Evolutionary conservation across 176 grass and related monocot species (phyloP).

Genomic region (Tillandsia fasciculata): DNA sequence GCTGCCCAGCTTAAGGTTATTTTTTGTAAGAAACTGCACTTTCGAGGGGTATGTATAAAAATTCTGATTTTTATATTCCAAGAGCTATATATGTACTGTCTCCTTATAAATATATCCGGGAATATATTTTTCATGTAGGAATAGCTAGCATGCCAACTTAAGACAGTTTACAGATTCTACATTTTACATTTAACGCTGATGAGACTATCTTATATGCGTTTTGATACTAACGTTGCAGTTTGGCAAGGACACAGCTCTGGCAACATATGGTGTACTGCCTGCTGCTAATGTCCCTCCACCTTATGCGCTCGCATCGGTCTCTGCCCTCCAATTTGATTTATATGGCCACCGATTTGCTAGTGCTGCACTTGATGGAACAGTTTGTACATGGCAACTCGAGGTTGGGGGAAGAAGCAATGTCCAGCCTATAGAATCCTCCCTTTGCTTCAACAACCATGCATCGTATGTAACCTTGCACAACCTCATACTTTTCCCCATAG

Average conservation of each 20-base stretch:
- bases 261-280: slow-evolving; percentile 94
- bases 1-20: no score
- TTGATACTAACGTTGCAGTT: slow-evolving; percentile 42
- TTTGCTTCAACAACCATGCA: slow-evolving; percentile 76
- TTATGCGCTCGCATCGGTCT: slow-evolving; percentile 81
- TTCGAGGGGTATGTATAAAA: no score
- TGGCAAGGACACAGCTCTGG: slow-evolving; percentile 77
- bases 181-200: background rate
- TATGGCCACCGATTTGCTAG: slow-evolving; percentile 90
- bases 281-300: slow-evolving; percentile 71
- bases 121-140: no score
- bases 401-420: slow-evolving; percentile 91
- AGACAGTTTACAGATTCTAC: no score
- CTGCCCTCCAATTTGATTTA: slow-evolving; percentile 68
- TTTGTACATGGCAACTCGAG: slow-evolving; percentile 88
- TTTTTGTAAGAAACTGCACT: no score
- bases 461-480: slow-evolving; percentile 48
- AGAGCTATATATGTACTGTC: no score
- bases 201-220: slow-evolving; percentile 3
- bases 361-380: slow-evolving; percentile 80
- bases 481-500: slow-evolving; percentile 8
- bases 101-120: no score
- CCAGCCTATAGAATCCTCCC: slow-evolving; percentile 63
- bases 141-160: no score
- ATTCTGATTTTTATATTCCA: no score